phyloP scores from a whole-genome alignment of 2,329 filamentous ascomycete genomes.

The Pestalotiopsis sp. region DNA sequence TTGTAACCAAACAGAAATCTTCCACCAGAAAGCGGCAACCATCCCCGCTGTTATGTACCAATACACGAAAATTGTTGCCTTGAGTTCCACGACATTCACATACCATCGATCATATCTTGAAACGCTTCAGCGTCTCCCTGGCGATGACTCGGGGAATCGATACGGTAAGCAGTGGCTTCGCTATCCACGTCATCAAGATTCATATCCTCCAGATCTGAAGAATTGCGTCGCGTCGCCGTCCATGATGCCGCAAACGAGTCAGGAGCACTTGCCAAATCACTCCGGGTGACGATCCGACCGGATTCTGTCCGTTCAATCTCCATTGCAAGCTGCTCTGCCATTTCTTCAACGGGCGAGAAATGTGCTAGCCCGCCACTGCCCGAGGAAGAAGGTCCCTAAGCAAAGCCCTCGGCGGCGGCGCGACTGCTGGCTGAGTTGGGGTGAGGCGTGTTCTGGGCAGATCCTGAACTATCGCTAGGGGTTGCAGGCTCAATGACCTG shows the following conservation, averaged over 20 bases:
- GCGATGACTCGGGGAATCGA: background rate
- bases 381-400: conserved; percentile 26
- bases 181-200: background rate
- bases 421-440: conserved; percentile 30
- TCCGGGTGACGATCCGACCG: background rate
- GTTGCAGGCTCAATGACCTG: conserved; percentile 67
- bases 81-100: background rate
- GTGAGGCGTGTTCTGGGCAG: conserved; percentile 39
- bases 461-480: conserved; percentile 58
- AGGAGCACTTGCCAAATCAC: background rate
- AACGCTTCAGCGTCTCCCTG: background rate
- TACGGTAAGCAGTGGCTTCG: background rate
- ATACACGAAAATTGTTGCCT: background rate
- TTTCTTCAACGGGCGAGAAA: conserved; percentile 3
- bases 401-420: conserved; percentile 35
- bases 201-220: background rate
- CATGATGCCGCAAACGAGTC: background rate
- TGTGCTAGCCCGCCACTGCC: background rate
- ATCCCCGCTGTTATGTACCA: background rate
- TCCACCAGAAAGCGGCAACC: background rate
- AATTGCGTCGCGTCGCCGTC: background rate
- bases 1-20: background rate
- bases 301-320: conserved; percentile 15
- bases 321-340: conserved; percentile 9
- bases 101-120: background rate